A percentile compares a stretch with the other conserved stretches of the same genome.
phyloP scores from a whole-genome alignment of 2,329 filamentous ascomycete species.

The Diaporthe humulicola region DNA sequence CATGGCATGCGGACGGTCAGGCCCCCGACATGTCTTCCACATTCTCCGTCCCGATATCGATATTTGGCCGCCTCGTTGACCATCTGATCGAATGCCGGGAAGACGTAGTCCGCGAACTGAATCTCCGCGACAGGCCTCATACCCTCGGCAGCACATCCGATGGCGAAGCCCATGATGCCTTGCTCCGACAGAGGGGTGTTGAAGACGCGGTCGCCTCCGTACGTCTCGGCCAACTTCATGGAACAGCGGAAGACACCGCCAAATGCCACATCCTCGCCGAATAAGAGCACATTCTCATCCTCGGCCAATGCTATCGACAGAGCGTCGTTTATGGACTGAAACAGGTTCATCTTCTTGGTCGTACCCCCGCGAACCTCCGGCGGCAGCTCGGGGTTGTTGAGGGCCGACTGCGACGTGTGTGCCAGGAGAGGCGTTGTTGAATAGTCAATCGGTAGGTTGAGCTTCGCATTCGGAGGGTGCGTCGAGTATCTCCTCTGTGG shows the following conservation, averaged over 20 bases:
- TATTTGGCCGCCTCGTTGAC: slow-evolving; percentile 85
- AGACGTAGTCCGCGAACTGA: slow-evolving; percentile 84
- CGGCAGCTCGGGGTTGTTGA: slow-evolving; percentile 80
- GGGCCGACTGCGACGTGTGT: slow-evolving; percentile 80
- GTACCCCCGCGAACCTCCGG: slow-evolving; percentile 73
- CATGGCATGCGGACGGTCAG: slow-evolving; percentile 92
- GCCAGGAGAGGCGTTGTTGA: slow-evolving; percentile 83
- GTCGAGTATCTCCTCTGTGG: slow-evolving; percentile 61
- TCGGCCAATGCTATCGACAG: slow-evolving; percentile 84
- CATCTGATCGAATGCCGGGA: slow-evolving; percentile 82
- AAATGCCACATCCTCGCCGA: slow-evolving; percentile 97
- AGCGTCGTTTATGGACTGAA: slow-evolving; percentile 93
- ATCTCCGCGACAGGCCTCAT: slow-evolving; percentile 79
- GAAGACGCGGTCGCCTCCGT: slow-evolving; percentile 78
- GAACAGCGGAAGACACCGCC: slow-evolving; percentile 79
- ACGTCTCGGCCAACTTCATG: slow-evolving; percentile 75
- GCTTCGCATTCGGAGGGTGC: slow-evolving; percentile 70
- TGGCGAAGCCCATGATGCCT: slow-evolving; percentile 77
- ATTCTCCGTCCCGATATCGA: slow-evolving; percentile 78
- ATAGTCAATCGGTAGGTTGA: slow-evolving; percentile 93
- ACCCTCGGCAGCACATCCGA: slow-evolving; percentile 75
- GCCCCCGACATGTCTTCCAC: slow-evolving; percentile 76
- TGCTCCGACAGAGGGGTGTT: slow-evolving; percentile 79
- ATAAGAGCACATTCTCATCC: slow-evolving; percentile 89
- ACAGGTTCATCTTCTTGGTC: slow-evolving; percentile 92